Conservation (phyloP, 495 filamentous ascomycete species). For the Aspergillus panamensis region DNA sequence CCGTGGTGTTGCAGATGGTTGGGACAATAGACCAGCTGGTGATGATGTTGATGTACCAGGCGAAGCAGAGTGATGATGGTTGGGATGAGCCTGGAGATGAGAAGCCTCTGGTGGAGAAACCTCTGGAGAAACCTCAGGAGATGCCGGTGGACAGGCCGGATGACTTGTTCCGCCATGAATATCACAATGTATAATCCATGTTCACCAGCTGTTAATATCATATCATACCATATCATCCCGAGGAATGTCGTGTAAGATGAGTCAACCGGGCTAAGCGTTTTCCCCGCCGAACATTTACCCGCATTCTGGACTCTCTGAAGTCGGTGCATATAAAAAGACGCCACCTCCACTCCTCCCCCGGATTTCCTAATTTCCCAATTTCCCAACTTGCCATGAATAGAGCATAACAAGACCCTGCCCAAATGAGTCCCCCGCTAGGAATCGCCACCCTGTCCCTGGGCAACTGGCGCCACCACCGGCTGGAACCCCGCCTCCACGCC, state of each 20-base stretch:
- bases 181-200: neutral
- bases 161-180: too few relatives aligned
- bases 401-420: neutral
- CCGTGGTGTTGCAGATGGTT: constrained; percentile 11
- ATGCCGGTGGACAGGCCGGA: neutral
- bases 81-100: constrained; percentile 3
- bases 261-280: constrained; percentile 4
- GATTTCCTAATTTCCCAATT: constrained; percentile 7
- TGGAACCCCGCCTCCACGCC: constrained; percentile 28
- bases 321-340: constrained; percentile 9
- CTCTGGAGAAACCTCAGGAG: constrained; percentile 4
- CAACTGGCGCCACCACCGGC: constrained; percentile 28
- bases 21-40: constrained; percentile 7
- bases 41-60: constrained; percentile 7
- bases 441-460: constrained; percentile 36
- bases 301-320: neutral
- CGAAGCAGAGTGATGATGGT: constrained; percentile 6
- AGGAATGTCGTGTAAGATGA: too few relatives aligned
- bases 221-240: too few relatives aligned
- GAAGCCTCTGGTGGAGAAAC: constrained; percentile 4
- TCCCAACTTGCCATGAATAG: neutral
- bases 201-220: neutral
- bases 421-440: constrained; percentile 15
- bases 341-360: neutral
- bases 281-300: constrained; percentile 7